Base-by-base conservation (phyloP, 495 filamentous ascomycete species). In the Tuber magnatum region DNA sequence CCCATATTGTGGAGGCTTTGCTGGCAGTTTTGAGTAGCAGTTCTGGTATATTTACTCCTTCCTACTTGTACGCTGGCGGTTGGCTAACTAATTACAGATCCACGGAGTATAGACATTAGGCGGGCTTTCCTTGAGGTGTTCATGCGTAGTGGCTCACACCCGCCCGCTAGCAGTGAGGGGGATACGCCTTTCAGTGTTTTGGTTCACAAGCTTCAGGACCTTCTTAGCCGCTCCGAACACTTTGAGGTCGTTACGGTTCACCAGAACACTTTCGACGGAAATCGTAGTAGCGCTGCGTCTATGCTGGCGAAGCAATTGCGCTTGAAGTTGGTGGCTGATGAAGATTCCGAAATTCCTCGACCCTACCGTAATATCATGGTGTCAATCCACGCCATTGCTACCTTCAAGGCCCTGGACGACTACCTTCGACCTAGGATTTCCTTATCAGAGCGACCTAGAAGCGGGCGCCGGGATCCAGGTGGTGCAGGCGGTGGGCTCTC, bases 291-390 rank as follows among this genome's bases (percentile, higher is more conserved):
- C 81, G 92, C 94, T 9, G 89, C 94, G 6, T 94, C 94, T 3
- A 97, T 98, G 95, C 87, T 99, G 22, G 93, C 93, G 12, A 99
- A 98, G 82, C 96, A 99, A 80, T 88, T 99, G 40, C 90, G 94
- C 40, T 88, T 99, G 24, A 94, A 92, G 81, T 86, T 99, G 16
- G 89, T 94, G 38, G 94, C 95, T 1, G 94, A 97, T 74, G 95
- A 97, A 1, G 92, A 92, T 51, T 93, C 92, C 0, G 91, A 96
- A 41, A 93, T 98, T 71, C 94, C 94, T 39, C 87, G 89, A 38
- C 85, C 90, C 22, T 98, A 94, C 80, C 89, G 91, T 44, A 97
- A 94, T 76, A 93, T 98, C 77, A 97, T 97, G 91, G 94, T 99
- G 24, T 94, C 93, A 8, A 98, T 99, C 76, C 96, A 99, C 84